Evolutionary conservation across 176 grass and related monocot species (phyloP).

Genomic region (Bonia amplexicaulis): DNA sequence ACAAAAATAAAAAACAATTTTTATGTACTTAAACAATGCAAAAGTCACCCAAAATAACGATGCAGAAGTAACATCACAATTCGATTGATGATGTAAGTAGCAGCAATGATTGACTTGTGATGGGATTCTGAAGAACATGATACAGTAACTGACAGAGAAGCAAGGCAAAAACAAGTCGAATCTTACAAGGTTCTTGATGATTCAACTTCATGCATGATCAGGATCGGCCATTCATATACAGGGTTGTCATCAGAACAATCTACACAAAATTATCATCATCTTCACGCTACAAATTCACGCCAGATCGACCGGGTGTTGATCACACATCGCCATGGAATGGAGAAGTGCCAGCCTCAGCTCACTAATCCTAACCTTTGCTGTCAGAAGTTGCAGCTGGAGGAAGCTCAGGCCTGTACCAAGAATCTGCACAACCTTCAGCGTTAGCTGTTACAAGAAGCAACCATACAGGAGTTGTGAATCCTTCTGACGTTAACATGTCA

Average conservation of each 20-base stretch:
- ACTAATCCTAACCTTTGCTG: slow-evolving; percentile 35
- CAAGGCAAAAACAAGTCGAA: slow-evolving; percentile 5
- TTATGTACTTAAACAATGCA: no score
- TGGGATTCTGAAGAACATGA: neutral
- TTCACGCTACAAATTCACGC: neutral
- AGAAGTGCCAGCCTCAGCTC: slow-evolving; percentile 8
- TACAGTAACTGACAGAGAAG: neutral
- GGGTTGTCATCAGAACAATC: neutral
- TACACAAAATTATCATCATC: slow-evolving; percentile 9
- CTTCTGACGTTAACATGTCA: neutral
- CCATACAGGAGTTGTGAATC: neutral
- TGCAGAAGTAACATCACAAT: neutral
- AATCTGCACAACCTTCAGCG: slow-evolving; percentile 33
- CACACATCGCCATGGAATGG: neutral
- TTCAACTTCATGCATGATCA: slow-evolving; percentile 10
- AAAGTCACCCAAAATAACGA: no score
- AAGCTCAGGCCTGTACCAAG: neutral
- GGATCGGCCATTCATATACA: neutral
- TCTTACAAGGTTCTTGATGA: neutral
- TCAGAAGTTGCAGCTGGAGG: neutral
- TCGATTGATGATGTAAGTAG: neutral
- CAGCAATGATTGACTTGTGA: neutral
- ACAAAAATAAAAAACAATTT: neutral
- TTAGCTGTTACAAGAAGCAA: slow-evolving; percentile 14
- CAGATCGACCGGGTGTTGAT: neutral